Percentiles rank a stretch among this genome's conserved stretches.
phyloP scores from a whole-genome alignment of 1,284 basidiomycete genomes.

The Pseudomicrostroma phylloplanum region DNA sequence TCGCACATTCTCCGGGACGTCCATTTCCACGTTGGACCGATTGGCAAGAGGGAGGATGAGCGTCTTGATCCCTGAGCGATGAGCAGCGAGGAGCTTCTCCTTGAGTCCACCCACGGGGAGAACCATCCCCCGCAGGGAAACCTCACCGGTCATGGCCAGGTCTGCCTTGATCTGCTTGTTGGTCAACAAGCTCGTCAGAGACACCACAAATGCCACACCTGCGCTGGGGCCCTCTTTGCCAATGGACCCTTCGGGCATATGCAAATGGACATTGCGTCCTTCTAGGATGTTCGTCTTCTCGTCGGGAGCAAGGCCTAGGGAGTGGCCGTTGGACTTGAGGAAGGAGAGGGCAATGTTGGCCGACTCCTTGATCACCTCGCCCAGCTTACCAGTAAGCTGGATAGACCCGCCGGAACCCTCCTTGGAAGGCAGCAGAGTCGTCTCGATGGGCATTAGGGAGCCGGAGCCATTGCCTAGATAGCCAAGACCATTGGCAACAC shows the following conservation, averaged over 20 bases:
- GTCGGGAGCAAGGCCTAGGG: slow-evolving; percentile 67
- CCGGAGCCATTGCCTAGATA: slow-evolving; percentile 94
- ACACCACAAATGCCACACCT: slow-evolving; percentile 83
- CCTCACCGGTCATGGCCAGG: slow-evolving; percentile 50
- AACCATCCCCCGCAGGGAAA: slow-evolving; percentile 48
- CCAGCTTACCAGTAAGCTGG: slow-evolving; percentile 91
- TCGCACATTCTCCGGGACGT: slow-evolving; percentile 46
- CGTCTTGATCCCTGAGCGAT: slow-evolving; percentile 42
- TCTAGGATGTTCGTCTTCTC: slow-evolving; percentile 67
- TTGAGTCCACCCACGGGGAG: slow-evolving; percentile 48
- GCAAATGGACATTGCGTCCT: slow-evolving; percentile 58
- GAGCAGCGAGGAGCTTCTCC: slow-evolving; percentile 49
- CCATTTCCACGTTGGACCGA: slow-evolving; percentile 47
- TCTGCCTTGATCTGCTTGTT: slow-evolving; percentile 34
- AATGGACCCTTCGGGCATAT: slow-evolving; percentile 65
- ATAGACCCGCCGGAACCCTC: slow-evolving; percentile 58
- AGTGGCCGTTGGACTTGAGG: slow-evolving; percentile 83
- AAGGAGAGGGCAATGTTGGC: slow-evolving; percentile 89
- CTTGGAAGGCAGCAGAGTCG: slow-evolving; percentile 47
- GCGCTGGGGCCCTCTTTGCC: slow-evolving; percentile 97
- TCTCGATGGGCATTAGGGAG: slow-evolving; percentile 91
- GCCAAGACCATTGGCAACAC: slow-evolving; percentile 87
- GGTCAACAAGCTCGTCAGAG: slow-evolving; percentile 77
- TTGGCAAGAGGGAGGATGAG: slow-evolving; percentile 48
- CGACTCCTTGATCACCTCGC: slow-evolving; percentile 92